Evolutionary conservation across 306 rosid genomes (phyloP).

Genomic region (Rosa rugosa): DNA sequence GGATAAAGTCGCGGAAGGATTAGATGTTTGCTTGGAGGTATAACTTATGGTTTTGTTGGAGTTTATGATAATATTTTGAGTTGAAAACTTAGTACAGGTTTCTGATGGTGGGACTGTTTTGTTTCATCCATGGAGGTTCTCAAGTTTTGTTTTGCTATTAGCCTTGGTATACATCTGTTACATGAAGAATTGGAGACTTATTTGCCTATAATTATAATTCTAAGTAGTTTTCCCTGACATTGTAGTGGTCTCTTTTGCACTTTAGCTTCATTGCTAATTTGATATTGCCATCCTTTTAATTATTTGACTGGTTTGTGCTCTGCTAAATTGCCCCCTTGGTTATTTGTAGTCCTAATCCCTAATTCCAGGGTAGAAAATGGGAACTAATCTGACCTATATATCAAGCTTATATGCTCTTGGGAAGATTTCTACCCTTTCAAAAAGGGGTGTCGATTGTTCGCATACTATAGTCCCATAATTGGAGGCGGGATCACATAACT

Average conservation of each 20-base stretch:
- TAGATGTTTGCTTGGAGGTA: constrained; percentile 16
- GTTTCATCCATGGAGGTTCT: constrained; percentile 4
- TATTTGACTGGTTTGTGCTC: neutral
- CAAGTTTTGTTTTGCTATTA: neutral
- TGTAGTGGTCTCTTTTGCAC: neutral
- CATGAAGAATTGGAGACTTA: neutral
- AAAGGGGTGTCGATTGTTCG: neutral
- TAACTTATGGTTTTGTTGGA: neutral
- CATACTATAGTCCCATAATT: neutral
- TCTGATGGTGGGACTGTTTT: neutral
- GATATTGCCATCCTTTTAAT: neutral
- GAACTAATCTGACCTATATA: neutral
- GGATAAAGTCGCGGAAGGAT: constrained; percentile 17
- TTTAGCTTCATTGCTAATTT: neutral
- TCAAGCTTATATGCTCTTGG: no score
- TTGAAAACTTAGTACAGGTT: neutral
- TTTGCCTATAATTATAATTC: neutral
- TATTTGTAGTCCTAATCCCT: neutral
- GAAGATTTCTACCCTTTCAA: neutral
- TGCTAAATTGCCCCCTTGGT: neutral
- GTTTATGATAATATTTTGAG: constrained; percentile 12
- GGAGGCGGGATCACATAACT: neutral
- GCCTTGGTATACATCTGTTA: neutral
- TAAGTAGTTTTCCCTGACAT: neutral
- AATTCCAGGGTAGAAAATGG: neutral